These are phyloP conservation scores for Chenopodium album DNA, from an alignment of 148 eudicot species.

Conservation along the genomic window DNA sequence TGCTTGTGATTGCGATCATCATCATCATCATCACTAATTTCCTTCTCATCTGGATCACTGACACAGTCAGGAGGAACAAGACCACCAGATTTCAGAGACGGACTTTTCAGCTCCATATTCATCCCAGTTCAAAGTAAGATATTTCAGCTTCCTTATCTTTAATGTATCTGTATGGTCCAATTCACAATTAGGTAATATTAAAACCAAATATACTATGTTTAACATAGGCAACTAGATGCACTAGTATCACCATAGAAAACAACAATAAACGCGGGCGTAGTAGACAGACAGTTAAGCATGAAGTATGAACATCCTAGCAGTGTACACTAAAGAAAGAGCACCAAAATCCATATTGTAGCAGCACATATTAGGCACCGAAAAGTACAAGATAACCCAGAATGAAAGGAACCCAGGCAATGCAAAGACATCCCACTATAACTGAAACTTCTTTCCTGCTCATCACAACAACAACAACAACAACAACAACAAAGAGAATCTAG, in stretches of 20 bases:
- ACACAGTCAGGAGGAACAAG: slow-evolving; percentile 62
- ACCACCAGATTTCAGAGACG: slow-evolving; percentile 44
- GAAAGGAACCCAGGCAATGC: neutral
- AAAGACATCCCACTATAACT: neutral
- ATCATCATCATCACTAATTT: slow-evolving; percentile 90
- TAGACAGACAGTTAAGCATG: neutral
- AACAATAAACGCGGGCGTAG: neutral
- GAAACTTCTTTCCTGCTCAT: neutral
- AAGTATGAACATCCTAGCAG: neutral
- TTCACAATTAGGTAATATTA: slow-evolving; percentile 2
- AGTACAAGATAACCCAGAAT: neutral
- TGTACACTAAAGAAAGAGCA: neutral
- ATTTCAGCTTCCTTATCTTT: slow-evolving; percentile 9
- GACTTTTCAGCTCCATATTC: slow-evolving; percentile 64
- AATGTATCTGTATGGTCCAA: slow-evolving; percentile 22
- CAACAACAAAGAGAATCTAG: neutral
- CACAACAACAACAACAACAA: too few species aligned
- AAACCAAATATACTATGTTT: neutral
- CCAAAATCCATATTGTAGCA: neutral
- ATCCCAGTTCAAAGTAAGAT: slow-evolving; percentile 15
- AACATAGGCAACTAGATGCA: neutral
- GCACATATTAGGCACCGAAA: neutral
- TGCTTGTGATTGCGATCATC: slow-evolving; percentile 99
- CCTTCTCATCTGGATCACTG: slow-evolving; percentile 85
- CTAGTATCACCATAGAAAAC: neutral